Percentiles rank a stretch among this genome's conserved stretches.
These are phyloP conservation scores for Fomitopsis palustris DNA, from an alignment of 1,284 basidiomycete genomes.

Conservation along the genomic window DNA sequence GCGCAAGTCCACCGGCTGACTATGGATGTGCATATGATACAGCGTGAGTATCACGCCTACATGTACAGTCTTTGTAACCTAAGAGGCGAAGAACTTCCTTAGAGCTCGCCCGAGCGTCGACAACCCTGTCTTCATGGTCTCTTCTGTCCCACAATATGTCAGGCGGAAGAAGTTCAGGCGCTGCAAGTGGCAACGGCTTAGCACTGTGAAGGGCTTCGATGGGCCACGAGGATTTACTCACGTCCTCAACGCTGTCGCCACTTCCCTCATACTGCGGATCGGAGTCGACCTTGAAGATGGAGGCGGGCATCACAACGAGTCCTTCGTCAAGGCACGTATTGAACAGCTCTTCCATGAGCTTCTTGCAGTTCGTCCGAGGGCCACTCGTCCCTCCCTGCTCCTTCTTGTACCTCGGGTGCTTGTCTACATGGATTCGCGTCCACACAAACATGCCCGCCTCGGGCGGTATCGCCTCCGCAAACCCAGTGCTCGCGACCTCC, in stretches of 20 bases:
- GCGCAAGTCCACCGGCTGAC: too few relatives aligned
- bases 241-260: constrained; percentile 27
- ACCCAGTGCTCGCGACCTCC: constrained; percentile 31
- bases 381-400: constrained; percentile 8
- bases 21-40: neutral
- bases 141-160: constrained; percentile 42
- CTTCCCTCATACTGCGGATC: constrained; percentile 18
- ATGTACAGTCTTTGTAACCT: neutral
- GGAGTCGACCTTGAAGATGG: constrained; percentile 31
- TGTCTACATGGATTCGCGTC: constrained; percentile 33
- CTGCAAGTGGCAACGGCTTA: constrained; percentile 17
- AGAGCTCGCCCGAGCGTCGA: constrained; percentile 32
- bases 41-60: neutral
- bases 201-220: neutral
- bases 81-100: constrained; percentile 29
- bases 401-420: constrained; percentile 31
- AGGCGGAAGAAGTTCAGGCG: constrained; percentile 38
- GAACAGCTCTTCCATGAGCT: constrained; percentile 41
- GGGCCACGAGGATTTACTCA: constrained; percentile 15
- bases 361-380: constrained; percentile 30
- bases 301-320: constrained; percentile 40
- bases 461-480: constrained; percentile 31
- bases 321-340: constrained; percentile 32
- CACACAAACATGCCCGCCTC: constrained; percentile 47
- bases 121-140: constrained; percentile 36